phyloP scores from a whole-genome alignment of 2,329 filamentous ascomycete genomes.

The Fusarium chlamydosporum region DNA sequence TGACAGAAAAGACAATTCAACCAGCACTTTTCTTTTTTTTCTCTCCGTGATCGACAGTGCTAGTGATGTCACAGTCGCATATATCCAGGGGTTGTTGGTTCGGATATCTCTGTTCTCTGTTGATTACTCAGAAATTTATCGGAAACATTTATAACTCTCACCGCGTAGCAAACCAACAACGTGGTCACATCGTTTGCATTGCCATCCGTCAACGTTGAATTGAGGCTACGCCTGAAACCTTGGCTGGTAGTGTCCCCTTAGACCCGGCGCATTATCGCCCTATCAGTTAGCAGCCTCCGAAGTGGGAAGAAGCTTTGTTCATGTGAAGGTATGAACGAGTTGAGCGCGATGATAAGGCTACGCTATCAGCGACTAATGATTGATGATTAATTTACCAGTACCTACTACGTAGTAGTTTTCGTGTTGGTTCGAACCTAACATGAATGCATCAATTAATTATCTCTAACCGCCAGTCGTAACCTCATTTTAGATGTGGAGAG shows the following conservation, averaged over 20 bases:
- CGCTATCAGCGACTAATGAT: background rate
- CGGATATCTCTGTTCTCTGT: background rate
- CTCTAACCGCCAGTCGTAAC: background rate
- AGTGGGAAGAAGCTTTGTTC: background rate
- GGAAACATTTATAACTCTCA: background rate
- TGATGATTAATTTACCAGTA: background rate
- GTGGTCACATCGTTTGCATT: constrained; percentile 1
- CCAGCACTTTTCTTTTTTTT: background rate
- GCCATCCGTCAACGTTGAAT: background rate
- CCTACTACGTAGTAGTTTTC: no score
- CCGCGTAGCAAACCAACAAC: background rate
- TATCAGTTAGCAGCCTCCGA: constrained; percentile 9
- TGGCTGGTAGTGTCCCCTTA: background rate
- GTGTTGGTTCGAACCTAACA: no score
- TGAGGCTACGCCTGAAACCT: constrained; percentile 5
- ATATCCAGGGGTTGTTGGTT: background rate
- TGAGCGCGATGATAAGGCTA: background rate
- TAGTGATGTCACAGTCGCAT: background rate
- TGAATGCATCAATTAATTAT: background rate
- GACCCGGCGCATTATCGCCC: background rate
- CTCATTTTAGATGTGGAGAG: background rate
- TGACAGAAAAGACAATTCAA: background rate
- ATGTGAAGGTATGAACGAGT: background rate
- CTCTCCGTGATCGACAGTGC: background rate
- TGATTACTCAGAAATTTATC: background rate